Conservation (phyloP, 2,329 filamentous ascomycete species). For the Cryphonectria carpinicola region DNA sequence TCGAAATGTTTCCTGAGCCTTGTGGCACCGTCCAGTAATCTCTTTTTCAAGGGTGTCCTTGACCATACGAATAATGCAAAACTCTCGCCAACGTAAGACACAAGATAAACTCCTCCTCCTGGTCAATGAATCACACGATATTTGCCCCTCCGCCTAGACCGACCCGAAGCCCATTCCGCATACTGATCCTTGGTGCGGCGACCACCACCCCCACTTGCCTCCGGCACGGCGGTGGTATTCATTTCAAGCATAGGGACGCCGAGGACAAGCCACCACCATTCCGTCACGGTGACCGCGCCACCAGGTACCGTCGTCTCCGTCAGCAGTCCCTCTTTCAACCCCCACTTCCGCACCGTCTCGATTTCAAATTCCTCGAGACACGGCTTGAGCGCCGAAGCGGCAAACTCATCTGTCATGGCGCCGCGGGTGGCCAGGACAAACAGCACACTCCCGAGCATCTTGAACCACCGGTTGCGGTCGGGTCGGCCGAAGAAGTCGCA, state of each 20-base stretch:
- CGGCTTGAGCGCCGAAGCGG: conserved; percentile 60
- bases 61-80: background rate
- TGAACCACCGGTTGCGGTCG: conserved; percentile 65
- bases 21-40: background rate
- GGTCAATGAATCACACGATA: conserved; percentile 17
- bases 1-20: background rate
- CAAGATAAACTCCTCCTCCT: background rate
- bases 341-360: conserved; percentile 62
- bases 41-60: background rate
- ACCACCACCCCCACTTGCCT: background rate
- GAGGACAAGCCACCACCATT: conserved; percentile 71
- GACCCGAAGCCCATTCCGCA: conserved; percentile 16
- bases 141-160: conserved; percentile 23
- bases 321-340: conserved; percentile 56
- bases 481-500: conserved; percentile 67
- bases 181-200: conserved; percentile 22
- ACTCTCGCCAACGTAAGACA: background rate
- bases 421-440: conserved; percentile 67
- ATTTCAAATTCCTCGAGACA: conserved; percentile 68
- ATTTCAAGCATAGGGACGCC: conserved; percentile 37
- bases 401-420: conserved; percentile 55
- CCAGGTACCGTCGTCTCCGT: conserved; percentile 43
- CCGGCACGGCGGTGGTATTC: conserved; percentile 1
- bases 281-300: conserved; percentile 43
- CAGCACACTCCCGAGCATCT: conserved; percentile 64